phyloP scores from a whole-genome alignment of 441 rosid species.

The Pelargonium australe region DNA sequence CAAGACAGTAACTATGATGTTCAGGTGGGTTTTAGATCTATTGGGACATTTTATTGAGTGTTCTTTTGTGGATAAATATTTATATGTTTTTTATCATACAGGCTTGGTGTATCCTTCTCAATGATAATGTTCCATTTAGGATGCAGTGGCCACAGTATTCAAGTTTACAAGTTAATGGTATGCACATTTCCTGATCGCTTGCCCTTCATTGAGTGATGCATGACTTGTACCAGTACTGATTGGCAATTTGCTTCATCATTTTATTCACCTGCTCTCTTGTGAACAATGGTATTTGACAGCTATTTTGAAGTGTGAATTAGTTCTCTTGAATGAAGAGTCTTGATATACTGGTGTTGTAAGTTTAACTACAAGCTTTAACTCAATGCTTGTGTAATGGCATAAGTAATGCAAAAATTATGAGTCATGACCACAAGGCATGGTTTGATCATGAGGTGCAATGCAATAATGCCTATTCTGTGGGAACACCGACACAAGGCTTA shows the following conservation, averaged over 20 bases:
- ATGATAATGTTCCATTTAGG: slow-evolving; percentile 23
- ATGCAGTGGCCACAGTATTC: slow-evolving; percentile 22
- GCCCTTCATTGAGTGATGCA: neutral
- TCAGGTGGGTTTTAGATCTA: slow-evolving; percentile 18
- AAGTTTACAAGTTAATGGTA: slow-evolving; percentile 21
- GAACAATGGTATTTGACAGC: neutral
- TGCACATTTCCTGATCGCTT: slow-evolving; percentile 4
- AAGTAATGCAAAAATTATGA: neutral
- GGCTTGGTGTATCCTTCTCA: slow-evolving; percentile 27
- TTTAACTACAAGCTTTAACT: neutral
- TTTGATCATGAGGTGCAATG: slow-evolving; percentile 2
- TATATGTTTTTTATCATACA: slow-evolving; percentile 5
- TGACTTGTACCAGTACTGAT: neutral
- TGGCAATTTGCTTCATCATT: neutral
- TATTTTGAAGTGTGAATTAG: neutral
- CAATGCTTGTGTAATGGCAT: neutral
- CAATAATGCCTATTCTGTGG: neutral
- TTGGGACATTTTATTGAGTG: neutral
- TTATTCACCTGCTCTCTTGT: neutral
- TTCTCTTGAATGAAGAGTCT: neutral
- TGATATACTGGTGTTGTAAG: neutral
- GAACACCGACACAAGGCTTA: neutral
- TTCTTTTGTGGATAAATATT: neutral
- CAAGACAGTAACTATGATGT: slow-evolving; percentile 16
- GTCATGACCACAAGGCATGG: neutral